phyloP scores from a whole-genome alignment of 2,329 filamentous ascomycete genomes.

The Sphaerulina vaccinii region DNA sequence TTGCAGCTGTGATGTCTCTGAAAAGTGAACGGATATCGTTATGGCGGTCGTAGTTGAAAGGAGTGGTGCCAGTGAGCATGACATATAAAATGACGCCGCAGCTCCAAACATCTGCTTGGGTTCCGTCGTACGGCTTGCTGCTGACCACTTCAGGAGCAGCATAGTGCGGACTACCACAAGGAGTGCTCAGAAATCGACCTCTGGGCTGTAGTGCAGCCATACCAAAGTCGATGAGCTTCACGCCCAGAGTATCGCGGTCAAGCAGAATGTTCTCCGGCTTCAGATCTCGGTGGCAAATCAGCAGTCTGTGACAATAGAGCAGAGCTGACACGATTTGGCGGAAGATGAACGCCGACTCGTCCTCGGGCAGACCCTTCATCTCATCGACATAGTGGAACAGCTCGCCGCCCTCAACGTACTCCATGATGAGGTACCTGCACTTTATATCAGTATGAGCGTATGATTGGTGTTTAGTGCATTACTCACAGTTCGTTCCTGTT shows the following conservation, averaged over 20 bases:
- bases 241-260: conserved; percentile 64
- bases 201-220: conserved; percentile 91
- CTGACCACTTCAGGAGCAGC: conserved; percentile 88
- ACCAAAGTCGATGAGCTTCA: conserved; percentile 96
- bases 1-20: conserved; percentile 53
- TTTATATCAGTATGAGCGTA: conserved; percentile 29
- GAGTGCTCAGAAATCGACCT: conserved; percentile 76
- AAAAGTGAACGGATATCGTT: conserved; percentile 64
- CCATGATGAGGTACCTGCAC: conserved; percentile 83
- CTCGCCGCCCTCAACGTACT: conserved; percentile 82
- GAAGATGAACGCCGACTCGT: conserved; percentile 79
- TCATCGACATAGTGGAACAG: conserved; percentile 82
- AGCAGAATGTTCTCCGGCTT: conserved; percentile 97
- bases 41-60: conserved; percentile 68
- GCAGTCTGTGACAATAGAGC: conserved; percentile 88
- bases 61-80: conserved; percentile 77
- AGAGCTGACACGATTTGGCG: conserved; percentile 91
- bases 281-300: conserved; percentile 92
- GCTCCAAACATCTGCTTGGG: conserved; percentile 91
- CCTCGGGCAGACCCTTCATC: conserved; percentile 71
- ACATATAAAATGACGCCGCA: conserved; percentile 87
- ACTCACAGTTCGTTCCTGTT: conserved; percentile 89
- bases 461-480: no score
- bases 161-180: conserved; percentile 95
- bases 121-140: conserved; percentile 74